These are phyloP conservation scores for Pulveroboletus ravenelii DNA, from an alignment of 768 basidiomycete genomes.

Conservation along the genomic window DNA sequence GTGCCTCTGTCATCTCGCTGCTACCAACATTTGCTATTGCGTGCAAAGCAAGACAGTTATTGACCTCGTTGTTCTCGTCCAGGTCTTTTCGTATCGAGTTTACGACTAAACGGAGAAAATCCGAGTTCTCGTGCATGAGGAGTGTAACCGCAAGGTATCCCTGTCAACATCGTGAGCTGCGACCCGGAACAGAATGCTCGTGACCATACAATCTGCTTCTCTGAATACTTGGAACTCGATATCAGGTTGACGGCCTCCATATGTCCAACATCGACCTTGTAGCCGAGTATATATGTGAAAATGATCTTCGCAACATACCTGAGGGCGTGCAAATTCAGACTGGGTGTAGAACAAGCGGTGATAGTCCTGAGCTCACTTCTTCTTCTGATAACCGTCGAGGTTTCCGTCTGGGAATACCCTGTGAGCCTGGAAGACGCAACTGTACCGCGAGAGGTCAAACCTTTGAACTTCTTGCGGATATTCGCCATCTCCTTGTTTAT, in stretches of 20 bases:
- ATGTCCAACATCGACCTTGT: constrained; percentile 98
- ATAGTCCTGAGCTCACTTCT: constrained; percentile 57
- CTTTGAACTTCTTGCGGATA: constrained; percentile 98
- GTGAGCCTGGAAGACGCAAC: constrained; percentile 3
- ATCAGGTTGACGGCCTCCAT: constrained; percentile 99
- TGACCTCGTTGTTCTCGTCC: constrained; percentile 89
- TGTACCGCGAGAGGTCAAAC: constrained; percentile 34
- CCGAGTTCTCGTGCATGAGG: constrained; percentile 98
- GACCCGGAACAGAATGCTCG: neutral
- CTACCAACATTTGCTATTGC: constrained; percentile 98
- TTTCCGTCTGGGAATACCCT: constrained; percentile 60
- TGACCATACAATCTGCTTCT: constrained; percentile 91
- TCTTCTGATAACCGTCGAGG: constrained; percentile 87
- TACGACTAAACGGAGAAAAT: constrained; percentile 92
- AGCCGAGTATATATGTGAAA: constrained; percentile 98
- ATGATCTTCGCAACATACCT: constrained; percentile 99
- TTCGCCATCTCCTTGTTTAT: constrained; percentile 99
- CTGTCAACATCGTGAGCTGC: constrained; percentile 37
- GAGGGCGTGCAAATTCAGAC: constrained; percentile 13
- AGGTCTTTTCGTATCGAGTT: constrained; percentile 98
- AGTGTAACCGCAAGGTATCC: constrained; percentile 97
- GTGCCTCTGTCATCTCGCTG: constrained; percentile 96
- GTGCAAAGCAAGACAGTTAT: constrained; percentile 94
- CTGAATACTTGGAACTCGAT: constrained; percentile 90
- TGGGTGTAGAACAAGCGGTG: constrained; percentile 9